Evolutionary conservation across 2,329 filamentous ascomycete genomes (phyloP).

Genomic region (Calycina herbarum): DNA sequence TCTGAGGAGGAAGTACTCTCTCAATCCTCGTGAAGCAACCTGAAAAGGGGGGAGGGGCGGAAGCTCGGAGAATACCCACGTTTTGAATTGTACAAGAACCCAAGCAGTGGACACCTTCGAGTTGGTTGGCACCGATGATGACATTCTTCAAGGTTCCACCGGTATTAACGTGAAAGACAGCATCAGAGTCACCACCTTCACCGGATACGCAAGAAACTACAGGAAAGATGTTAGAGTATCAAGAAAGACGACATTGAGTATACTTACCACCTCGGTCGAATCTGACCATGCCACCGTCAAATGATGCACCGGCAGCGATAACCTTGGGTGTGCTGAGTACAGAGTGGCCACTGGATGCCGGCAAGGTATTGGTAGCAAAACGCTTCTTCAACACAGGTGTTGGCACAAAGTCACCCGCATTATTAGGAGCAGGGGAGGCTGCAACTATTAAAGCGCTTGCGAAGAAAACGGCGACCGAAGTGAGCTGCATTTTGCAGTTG

Average conservation of each 20-base stretch:
- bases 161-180: slow-evolving; percentile 37
- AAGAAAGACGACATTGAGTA: no score
- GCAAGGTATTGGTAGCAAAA: neutral
- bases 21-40: no score
- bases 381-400: no score
- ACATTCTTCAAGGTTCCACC: slow-evolving; percentile 39
- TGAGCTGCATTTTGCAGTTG: no score
- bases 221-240: slow-evolving; percentile 18
- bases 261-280: slow-evolving; percentile 42
- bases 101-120: slow-evolving; percentile 35
- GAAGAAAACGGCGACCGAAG: no score
- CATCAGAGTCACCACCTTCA: slow-evolving; percentile 43
- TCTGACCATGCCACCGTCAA: slow-evolving; percentile 49
- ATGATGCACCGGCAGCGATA: slow-evolving; percentile 44
- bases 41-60: no score
- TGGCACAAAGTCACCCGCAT: no score
- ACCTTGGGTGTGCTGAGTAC: slow-evolving; percentile 44
- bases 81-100: slow-evolving; percentile 32
- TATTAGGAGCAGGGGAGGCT: no score
- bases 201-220: slow-evolving; percentile 42
- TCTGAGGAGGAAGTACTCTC: no score
- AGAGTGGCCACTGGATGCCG: slow-evolving; percentile 40
- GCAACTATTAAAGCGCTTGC: no score
- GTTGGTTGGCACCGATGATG: slow-evolving; percentile 39
- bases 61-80: neutral